These are phyloP conservation scores for Zygosaccharomyces bisporus DNA, from an alignment of 805 yeast genomes.

Conservation along the genomic window DNA sequence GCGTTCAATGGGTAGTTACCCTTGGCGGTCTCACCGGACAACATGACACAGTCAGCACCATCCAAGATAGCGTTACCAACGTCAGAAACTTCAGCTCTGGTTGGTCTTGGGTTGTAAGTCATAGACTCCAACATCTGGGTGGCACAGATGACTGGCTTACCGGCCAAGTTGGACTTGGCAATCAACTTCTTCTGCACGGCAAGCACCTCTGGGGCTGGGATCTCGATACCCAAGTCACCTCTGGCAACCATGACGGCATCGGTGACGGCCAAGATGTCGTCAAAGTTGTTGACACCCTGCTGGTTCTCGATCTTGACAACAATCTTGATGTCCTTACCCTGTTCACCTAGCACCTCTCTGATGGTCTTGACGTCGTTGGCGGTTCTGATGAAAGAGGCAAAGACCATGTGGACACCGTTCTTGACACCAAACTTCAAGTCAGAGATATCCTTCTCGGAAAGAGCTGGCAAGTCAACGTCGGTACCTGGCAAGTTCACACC, in stretches of 20 bases:
- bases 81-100: conserved; percentile 99
- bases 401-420: conserved; percentile 96
- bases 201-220: conserved; percentile 98
- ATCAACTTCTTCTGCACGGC: conserved; percentile 98
- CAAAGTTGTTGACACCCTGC: conserved; percentile 99
- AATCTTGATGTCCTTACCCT: conserved; percentile 93
- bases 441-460: conserved; percentile 91
- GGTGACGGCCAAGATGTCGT: conserved; percentile 87
- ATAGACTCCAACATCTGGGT: conserved; percentile 99
- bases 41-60: conserved; percentile 99
- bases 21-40: conserved; percentile 99
- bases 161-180: conserved; percentile 98
- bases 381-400: conserved; percentile 96
- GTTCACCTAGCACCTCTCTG: conserved; percentile 94
- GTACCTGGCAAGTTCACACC: conserved; percentile 99
- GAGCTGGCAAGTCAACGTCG: conserved; percentile 97
- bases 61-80: conserved; percentile 99
- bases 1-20: conserved; percentile 98
- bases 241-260: conserved; percentile 99
- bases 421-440: conserved; percentile 94
- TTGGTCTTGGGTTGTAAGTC: conserved; percentile 99
- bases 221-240: conserved; percentile 99
- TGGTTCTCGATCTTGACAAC: conserved; percentile 98
- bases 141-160: conserved; percentile 99
- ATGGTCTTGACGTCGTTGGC: conserved; percentile 86